Percentiles rank a stretch among this genome's conserved stretches.
Evolutionary conservation across 306 rosid species (phyloP).

Genomic region (Vigna unguiculata): DNA sequence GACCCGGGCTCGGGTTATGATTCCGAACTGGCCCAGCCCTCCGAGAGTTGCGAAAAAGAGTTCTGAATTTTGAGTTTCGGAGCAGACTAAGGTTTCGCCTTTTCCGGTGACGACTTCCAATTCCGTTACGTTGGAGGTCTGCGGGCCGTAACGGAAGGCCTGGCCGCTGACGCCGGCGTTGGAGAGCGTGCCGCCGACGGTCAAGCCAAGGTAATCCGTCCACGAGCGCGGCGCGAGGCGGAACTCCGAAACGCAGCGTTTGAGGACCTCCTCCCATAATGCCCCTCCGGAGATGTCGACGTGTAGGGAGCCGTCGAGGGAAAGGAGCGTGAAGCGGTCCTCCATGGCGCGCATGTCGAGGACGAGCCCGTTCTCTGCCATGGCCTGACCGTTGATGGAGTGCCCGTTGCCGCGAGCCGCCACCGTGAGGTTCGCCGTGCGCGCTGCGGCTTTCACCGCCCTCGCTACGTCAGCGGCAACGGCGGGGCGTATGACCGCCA

Average conservation of each 20-base stretch:
- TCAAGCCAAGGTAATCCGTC: constrained; percentile 88
- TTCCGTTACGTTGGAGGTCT: constrained; percentile 82
- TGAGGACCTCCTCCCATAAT: constrained; percentile 92
- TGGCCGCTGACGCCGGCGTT: constrained; percentile 99
- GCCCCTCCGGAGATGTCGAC: constrained; percentile 96
- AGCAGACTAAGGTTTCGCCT: constrained; percentile 75
- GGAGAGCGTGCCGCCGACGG: constrained; percentile 94
- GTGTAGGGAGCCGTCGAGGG: constrained; percentile 36
- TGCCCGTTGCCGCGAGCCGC: constrained; percentile 97
- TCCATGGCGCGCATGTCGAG: constrained; percentile 85
- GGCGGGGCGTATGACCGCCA: constrained; percentile 62
- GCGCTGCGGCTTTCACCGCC: constrained; percentile 55
- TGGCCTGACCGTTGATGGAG: constrained; percentile 97
- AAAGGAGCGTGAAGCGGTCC: constrained; percentile 45
- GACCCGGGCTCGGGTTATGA: constrained; percentile 82
- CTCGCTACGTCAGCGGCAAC: constrained; percentile 56
- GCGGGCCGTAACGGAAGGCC: constrained; percentile 93
- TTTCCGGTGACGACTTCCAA: constrained; percentile 87
- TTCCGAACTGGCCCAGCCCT: constrained; percentile 94
- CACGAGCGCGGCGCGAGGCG: constrained; percentile 86
- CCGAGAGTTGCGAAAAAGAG: constrained; percentile 79
- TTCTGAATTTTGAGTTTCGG: constrained; percentile 70
- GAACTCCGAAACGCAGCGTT: constrained; percentile 60
- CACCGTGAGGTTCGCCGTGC: constrained; percentile 68
- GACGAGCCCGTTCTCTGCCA: constrained; percentile 84